Conservation (phyloP, 2,329 filamentous ascomycete genomes). For the Plectosphaerella plurivora region DNA sequence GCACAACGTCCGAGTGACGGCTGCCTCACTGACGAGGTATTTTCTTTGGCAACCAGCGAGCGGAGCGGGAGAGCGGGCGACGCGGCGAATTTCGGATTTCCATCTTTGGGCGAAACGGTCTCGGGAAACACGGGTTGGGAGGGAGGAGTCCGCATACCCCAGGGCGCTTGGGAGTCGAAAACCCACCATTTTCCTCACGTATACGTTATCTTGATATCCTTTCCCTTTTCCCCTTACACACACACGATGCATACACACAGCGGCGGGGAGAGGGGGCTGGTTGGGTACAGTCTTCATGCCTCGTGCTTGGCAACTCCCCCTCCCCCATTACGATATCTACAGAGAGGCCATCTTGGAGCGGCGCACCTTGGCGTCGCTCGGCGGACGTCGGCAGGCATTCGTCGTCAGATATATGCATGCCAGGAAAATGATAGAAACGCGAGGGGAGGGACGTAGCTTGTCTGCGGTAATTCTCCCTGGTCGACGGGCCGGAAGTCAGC, state of each 20-base stretch:
- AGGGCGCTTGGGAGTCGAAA: not conserved
- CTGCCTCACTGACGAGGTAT: not conserved
- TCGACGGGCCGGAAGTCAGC: too few relatives aligned
- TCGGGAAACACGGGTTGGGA: not conserved
- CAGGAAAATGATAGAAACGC: too few relatives aligned
- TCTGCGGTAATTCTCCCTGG: too few relatives aligned
- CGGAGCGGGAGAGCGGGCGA: not conserved
- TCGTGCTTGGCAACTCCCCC: too few relatives aligned
- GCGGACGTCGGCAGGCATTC: too few relatives aligned
- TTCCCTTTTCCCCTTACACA: not conserved
- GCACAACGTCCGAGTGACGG: not conserved
- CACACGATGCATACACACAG: not conserved
- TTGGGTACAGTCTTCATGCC: too few relatives aligned
- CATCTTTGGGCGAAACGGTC: not conserved
- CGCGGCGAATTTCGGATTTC: not conserved
- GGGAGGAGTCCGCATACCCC: not conserved
- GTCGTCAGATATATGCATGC: too few relatives aligned
- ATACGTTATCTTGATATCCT: not conserved
- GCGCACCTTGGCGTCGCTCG: too few relatives aligned
- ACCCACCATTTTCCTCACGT: not conserved
- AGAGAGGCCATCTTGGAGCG: too few relatives aligned
- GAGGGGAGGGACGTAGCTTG: too few relatives aligned
- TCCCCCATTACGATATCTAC: too few relatives aligned
- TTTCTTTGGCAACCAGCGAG: not conserved
- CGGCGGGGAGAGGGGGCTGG: too few relatives aligned